Base-by-base conservation (phyloP, 805 yeast species). In the Hanseniaspora opuntiae region DNA sequence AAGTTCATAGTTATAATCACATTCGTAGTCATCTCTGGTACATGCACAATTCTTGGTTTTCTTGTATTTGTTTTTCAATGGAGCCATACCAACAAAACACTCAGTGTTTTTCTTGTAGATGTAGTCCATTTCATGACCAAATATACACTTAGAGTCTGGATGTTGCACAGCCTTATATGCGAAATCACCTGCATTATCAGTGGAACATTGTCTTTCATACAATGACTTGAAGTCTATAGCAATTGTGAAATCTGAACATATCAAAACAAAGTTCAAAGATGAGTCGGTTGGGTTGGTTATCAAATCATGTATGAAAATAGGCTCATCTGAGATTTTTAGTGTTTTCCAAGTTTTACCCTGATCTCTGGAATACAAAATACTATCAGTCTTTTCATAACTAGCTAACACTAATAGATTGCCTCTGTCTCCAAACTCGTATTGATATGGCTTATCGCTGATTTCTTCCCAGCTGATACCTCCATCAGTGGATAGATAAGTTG, bases 391-490 rank as follows among this genome's bases (percentile, higher is more conserved):
- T 32, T 76, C 80, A 4, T 67, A 70, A 6, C 76, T 78, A 1
- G 84, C 90, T 48, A 89, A 65, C 0, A 86, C 86, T 48, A 93
- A 67, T 36, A 93, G 75, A 0, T 95, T 81, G 17, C 98, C 98
- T 58, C 86, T 85, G 66, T 93, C 98, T 57, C 97, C 97, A 65
- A 74, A 93, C 67, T 89, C 97, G 97, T 97, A 93, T 77, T 84
- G 83, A 60, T 78, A 76, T 0, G 79, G 74, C 4, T 94, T 93
- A 56, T 82, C 78, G 56, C 68, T 73, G 30, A 90, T 71, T 66
- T 86, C 95, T 50, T 67, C 77, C 97, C 97, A 93, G 3, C 88
- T 76, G 16, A 79, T 69, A 55, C 98, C 98, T 2, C 93, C 98
- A 68, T 93, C 97, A n/a, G 75, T 72, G 3, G 95, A 80, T 56